These are phyloP conservation scores for Mrakia gelida DNA, from an alignment of 768 basidiomycete genomes.

Conservation along the genomic window DNA sequence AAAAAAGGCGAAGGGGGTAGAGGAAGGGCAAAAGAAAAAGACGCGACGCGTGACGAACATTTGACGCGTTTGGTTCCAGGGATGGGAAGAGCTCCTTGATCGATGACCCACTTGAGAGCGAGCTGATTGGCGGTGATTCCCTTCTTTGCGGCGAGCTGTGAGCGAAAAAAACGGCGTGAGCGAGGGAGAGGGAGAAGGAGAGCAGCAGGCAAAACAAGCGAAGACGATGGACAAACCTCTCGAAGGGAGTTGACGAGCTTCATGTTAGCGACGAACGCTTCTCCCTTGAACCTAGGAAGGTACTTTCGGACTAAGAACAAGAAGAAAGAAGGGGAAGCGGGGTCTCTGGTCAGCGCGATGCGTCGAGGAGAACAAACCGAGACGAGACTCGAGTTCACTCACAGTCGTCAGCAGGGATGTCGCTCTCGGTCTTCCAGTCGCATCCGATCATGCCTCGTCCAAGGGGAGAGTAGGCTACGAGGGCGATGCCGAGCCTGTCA, in stretches of 20 bases:
- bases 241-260: slow-evolving; percentile 14
- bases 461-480: slow-evolving; percentile 29
- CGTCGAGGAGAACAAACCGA: too few relatives aligned
- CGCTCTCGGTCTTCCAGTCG: slow-evolving; percentile 17
- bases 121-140: slow-evolving; percentile 13
- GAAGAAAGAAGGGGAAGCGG: too few relatives aligned
- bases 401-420: slow-evolving; percentile 28
- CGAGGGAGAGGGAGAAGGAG: too few relatives aligned
- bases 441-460: slow-evolving; percentile 20
- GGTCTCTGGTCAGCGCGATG: too few relatives aligned
- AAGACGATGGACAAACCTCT: not conserved
- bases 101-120: slow-evolving; percentile 28
- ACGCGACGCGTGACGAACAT: not conserved
- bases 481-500: slow-evolving; percentile 9
- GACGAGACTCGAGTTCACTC: too few relatives aligned
- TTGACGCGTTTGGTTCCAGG: slow-evolving; percentile 24
- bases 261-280: slow-evolving; percentile 24
- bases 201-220: too few relatives aligned
- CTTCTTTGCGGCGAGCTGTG: slow-evolving; percentile 9
- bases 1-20: not conserved
- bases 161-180: too few relatives aligned
- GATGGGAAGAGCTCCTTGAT: slow-evolving; percentile 27
- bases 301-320: not conserved
- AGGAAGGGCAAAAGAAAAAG: not conserved
- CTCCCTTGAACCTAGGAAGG: slow-evolving; percentile 27